Base-by-base conservation (phyloP, 2,329 filamentous ascomycete genomes). In the Tolypocladium sp. region DNA sequence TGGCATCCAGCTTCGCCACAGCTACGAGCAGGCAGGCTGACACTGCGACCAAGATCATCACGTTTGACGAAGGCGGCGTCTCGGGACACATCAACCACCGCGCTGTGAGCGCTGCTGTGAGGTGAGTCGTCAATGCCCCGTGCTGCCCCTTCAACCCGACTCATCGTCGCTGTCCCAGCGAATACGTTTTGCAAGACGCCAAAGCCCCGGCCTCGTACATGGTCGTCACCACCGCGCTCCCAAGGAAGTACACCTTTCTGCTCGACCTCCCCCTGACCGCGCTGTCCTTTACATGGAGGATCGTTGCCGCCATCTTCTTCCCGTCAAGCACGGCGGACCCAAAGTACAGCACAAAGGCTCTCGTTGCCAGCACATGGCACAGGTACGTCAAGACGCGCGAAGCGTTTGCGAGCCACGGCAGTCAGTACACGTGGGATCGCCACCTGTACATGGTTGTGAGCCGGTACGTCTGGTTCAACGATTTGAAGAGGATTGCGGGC, bases 391-490 rank as follows among this genome's bases (percentile, higher is more conserved):
- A 67, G 58, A 73, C 73, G 6, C 65, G 74, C n/a, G 52, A 63
- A 12, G 73, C 74, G 0, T 75, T 76, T 60, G 65, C 69, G 25
- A 69, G 70, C 53, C 73, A 76, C 59, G 61, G 61, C 40, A 74
- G 70, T 58, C 74, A 76, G 63, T 76, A 76, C 58, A 72, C 73
- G 1, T 76, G 73, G 72, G 74, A 76, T 58, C 66, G 74, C 20
- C 66, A 72, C 44, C 44, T 76, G 59, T 76, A 76, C 63, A 67
- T 76, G 68, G 59, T 75, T 1, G 54, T 74, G 10, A 75, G 72
- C 61, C 71, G 73, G 46, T 73, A 76, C 59, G 71, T 75, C 42
- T 76, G 74, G 74, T 74, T 74, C 61, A 76, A 76, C 58, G 63
- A 65, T 52, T 37, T 66, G 49, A 59, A 51, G 57, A 65, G 57